Percentiles rank a stretch among this genome's conserved stretches.
These are phyloP conservation scores for Lycium barbarum DNA, from an alignment of 257 asterid genomes.

Conservation along the genomic window DNA sequence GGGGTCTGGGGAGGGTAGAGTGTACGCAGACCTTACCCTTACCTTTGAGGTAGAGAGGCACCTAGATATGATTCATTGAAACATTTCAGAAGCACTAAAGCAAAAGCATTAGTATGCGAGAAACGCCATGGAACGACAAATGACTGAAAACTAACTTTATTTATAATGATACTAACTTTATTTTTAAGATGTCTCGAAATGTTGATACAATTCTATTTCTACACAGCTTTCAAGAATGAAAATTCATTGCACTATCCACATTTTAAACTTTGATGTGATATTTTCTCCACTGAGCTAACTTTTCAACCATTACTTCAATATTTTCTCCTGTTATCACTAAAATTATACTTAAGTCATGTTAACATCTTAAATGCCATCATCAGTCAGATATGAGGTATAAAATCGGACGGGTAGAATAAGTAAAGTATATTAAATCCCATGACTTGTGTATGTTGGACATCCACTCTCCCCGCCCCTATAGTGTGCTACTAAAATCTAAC, in stretches of 20 bases:
- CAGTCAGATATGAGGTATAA: neutral
- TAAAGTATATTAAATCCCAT: neutral
- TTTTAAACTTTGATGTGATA: neutral
- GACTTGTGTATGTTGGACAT: neutral
- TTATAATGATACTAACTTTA: neutral
- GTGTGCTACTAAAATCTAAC: slow-evolving; percentile 5
- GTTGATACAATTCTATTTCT: neutral
- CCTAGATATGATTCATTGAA: neutral
- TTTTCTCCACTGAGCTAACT: neutral
- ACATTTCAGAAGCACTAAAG: neutral
- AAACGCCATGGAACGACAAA: neutral
- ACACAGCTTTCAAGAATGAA: slow-evolving; percentile 13
- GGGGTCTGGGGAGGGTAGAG: too few species aligned
- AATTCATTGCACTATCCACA: neutral
- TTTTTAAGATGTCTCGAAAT: slow-evolving; percentile 20
- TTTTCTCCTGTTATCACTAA: neutral
- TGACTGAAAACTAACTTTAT: neutral
- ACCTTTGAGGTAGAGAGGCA: neutral
- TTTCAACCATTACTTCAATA: neutral
- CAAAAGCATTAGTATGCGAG: neutral
- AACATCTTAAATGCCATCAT: neutral
- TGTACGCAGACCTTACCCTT: too few species aligned
- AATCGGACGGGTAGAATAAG: neutral
- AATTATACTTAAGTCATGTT: neutral
- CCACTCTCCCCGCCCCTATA: neutral